Evolutionary conservation across 2,329 filamentous ascomycete species (phyloP).

Genomic region (Colletotrichum sp.): DNA sequence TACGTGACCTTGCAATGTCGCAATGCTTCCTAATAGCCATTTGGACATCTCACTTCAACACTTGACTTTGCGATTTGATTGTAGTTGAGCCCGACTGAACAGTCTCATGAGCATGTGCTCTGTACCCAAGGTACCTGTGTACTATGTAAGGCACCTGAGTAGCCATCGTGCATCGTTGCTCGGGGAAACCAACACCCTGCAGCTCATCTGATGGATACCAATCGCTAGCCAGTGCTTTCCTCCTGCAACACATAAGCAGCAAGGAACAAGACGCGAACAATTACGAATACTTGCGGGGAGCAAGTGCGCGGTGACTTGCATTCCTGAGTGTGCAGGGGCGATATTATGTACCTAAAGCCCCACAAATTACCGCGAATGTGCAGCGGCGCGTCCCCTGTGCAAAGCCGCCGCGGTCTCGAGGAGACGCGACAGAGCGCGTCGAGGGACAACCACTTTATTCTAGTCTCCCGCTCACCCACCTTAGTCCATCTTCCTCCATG

Average conservation of each 20-base stretch:
- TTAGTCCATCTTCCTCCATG: background rate
- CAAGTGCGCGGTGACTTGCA: background rate
- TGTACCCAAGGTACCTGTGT: background rate
- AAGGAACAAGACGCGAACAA: background rate
- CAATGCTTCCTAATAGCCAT: background rate
- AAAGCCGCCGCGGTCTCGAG: background rate
- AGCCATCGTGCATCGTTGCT: background rate
- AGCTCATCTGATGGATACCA: background rate
- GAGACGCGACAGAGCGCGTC: constrained; percentile 4
- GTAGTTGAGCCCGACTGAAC: background rate
- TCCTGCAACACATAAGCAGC: background rate
- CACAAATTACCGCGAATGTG: background rate
- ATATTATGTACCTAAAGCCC: background rate
- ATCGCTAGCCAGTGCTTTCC: background rate
- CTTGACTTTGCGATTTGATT: background rate
- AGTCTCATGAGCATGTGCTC: background rate
- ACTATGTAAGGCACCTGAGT: background rate
- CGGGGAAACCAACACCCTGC: background rate
- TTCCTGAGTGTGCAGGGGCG: background rate
- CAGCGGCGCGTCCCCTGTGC: constrained; percentile 3
- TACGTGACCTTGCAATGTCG: background rate
- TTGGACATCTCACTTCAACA: background rate
- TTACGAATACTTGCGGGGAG: background rate
- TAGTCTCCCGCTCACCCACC: background rate
- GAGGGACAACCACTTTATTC: constrained; percentile 17